Evolutionary conservation across 192 early-diverging fungal genomes (phyloP), one percentile per base, ranked within the genome.

Genomic region (Nowakowskiella sp.): DNA sequence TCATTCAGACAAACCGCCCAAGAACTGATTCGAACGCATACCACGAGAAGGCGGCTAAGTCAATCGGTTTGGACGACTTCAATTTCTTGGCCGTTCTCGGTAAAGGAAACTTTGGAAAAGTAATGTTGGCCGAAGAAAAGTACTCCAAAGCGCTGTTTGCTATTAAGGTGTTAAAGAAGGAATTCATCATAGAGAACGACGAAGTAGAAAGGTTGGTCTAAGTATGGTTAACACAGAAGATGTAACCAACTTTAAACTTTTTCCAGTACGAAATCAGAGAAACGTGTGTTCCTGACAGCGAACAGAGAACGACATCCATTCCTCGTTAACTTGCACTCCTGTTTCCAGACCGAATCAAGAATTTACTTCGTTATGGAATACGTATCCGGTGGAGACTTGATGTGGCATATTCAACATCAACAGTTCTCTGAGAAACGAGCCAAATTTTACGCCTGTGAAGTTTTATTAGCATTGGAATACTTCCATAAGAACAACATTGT

Each of bases 341-440:
- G 91, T 67, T 96, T 95, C 78, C 92, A 96, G 65, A 91, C 90
- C 1, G 85, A 91, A 47, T 89, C 86, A 33, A 74, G 93, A 48
- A 83, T 99, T 32, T 99, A 94, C 68, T 97, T 97, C 68, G 93
- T 95, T 7, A 96, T 94, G 90, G 95, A 98, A 57, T 98, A 92
- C 70, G 89, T 95, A 31, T 82, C 80, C 23, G 95, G 95, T 55
- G 95, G 95, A 44, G 95, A 99, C 68, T 65, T 99, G 65, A 97
- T 99, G 92, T 90, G 92, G 81, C 94, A 97, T 64, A 92, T 99
- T 49, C 94, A 97, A 62, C 84, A 86, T 53, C 87, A 87, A 47
- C 68, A 78, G 49, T 97, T 99, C 58, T 84, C 89, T 42, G 89
- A 93, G 67, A 73, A 87, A 32, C 77, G 88, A 49, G 93, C 95